phyloP scores from a whole-genome alignment of 371 early-diverging fungal species.

The Rhizomucor pusillus region DNA sequence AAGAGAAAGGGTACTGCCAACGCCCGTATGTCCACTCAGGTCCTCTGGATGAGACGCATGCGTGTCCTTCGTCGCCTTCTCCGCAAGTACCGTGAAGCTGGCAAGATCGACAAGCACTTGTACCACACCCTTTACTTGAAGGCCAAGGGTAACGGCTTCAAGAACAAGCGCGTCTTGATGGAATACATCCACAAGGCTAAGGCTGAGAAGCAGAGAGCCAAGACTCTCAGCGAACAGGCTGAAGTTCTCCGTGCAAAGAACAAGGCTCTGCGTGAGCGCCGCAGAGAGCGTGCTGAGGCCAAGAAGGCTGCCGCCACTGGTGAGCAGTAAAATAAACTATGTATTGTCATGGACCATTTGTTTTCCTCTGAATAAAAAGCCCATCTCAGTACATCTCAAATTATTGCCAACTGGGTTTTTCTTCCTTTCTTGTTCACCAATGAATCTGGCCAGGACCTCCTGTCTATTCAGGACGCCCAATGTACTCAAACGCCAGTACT shows the following conservation, averaged over 20 bases:
- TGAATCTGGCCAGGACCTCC: no score
- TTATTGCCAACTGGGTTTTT: not conserved
- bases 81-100: conserved; percentile 96
- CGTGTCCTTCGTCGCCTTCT: conserved; percentile 97
- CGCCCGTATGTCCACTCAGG: conserved; percentile 96
- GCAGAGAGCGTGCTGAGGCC: conserved; percentile 79
- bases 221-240: conserved; percentile 96
- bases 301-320: conserved; percentile 66
- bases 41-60: conserved; percentile 99
- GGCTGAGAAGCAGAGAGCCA: conserved; percentile 97
- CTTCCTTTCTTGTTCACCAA: no score
- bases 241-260: conserved; percentile 96
- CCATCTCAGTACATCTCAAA: not conserved
- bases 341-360: conserved; percentile 1
- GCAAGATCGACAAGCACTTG: conserved; percentile 98
- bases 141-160: conserved; percentile 99
- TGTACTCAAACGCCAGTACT: not conserved
- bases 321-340: conserved; percentile 7
- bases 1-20: conserved; percentile 99
- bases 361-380: conserved; percentile 1
- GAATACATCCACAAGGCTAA: conserved; percentile 99
- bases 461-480: not conserved
- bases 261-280: conserved; percentile 95
- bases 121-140: conserved; percentile 98
- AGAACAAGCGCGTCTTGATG: conserved; percentile 99